Evolutionary conservation across 2,329 filamentous ascomycete species (phyloP).

Genomic region (Alternaria burnsii): DNA sequence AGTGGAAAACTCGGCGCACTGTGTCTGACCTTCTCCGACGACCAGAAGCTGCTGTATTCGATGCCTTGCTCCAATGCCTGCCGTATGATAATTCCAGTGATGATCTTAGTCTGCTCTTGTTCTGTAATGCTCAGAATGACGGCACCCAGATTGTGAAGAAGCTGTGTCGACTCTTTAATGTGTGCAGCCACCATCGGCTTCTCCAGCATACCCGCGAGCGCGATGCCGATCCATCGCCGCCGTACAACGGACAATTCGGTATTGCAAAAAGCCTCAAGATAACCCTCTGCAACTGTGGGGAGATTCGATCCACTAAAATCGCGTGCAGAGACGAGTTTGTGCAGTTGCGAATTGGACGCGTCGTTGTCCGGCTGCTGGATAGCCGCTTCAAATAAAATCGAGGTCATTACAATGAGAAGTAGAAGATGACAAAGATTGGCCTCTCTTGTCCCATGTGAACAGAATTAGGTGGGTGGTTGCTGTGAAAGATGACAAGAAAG

Average conservation of each 20-base stretch:
- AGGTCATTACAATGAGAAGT: slow-evolving; percentile 21
- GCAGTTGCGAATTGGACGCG: slow-evolving; percentile 27
- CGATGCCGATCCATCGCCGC: slow-evolving; percentile 45
- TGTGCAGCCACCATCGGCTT: slow-evolving; percentile 23
- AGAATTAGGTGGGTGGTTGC: background rate
- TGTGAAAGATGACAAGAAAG: background rate
- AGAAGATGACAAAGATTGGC: background rate
- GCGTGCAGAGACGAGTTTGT: slow-evolving; percentile 25
- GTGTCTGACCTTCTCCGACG: slow-evolving; percentile 30
- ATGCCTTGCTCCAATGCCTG: slow-evolving; percentile 33
- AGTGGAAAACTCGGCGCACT: slow-evolving; percentile 36
- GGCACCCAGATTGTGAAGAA: slow-evolving; percentile 32
- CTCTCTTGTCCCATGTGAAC: background rate
- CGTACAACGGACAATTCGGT: slow-evolving; percentile 19
- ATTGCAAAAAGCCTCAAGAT: slow-evolving; percentile 41
- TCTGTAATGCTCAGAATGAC: slow-evolving; percentile 33
- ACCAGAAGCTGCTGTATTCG: slow-evolving; percentile 39
- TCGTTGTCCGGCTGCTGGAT: slow-evolving; percentile 33
- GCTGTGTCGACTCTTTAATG: slow-evolving; percentile 19
- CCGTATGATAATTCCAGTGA: slow-evolving; percentile 44
- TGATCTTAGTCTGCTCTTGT: slow-evolving; percentile 41
- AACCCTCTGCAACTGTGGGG: slow-evolving; percentile 29
- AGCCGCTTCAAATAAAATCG: slow-evolving; percentile 27
- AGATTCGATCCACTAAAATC: slow-evolving; percentile 18
- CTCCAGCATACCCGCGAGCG: slow-evolving; percentile 39